Percentiles rank a stretch among this genome's conserved stretches.
These are phyloP conservation scores for Schizosaccharomyces versatilis DNA, from an alignment of 1,139 yeast species.

Conservation along the genomic window DNA sequence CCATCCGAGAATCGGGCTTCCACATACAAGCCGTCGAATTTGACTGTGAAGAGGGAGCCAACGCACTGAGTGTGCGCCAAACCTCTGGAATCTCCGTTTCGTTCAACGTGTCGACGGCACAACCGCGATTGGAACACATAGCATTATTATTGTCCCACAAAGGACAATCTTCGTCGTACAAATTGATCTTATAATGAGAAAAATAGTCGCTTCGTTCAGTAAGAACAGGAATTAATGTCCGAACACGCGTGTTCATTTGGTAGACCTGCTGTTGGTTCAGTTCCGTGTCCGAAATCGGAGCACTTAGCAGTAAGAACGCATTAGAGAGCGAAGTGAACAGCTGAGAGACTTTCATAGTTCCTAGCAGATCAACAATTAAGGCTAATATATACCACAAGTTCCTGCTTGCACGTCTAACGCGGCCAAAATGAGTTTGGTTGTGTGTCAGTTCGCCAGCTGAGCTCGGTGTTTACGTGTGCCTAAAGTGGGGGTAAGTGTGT, in stretches of 20 bases:
- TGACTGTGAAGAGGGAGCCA: constrained; percentile 45
- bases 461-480: no score
- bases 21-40: constrained; percentile 19
- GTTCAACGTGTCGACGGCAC: constrained; percentile 65
- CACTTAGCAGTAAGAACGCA: not conserved
- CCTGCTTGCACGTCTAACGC: no score
- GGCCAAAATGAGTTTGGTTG: no score
- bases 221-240: constrained; percentile 3
- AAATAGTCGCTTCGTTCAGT: constrained; percentile 38
- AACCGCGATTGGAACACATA: constrained; percentile 64
- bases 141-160: constrained; percentile 64
- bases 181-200: constrained; percentile 63
- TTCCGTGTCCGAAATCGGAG: not conserved
- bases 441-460: no score
- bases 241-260: not conserved
- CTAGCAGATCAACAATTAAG: no score
- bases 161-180: constrained; percentile 61
- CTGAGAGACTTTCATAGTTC: no score
- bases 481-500: no score
- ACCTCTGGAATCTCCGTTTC: constrained; percentile 42
- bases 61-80: constrained; percentile 24
- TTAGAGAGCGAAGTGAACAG: no score
- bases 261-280: not conserved
- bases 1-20: constrained; percentile 14
- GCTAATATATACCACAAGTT: no score